phyloP scores from a whole-genome alignment of 192 early-diverging fungal species.

The Radiomyces spectabilis region DNA sequence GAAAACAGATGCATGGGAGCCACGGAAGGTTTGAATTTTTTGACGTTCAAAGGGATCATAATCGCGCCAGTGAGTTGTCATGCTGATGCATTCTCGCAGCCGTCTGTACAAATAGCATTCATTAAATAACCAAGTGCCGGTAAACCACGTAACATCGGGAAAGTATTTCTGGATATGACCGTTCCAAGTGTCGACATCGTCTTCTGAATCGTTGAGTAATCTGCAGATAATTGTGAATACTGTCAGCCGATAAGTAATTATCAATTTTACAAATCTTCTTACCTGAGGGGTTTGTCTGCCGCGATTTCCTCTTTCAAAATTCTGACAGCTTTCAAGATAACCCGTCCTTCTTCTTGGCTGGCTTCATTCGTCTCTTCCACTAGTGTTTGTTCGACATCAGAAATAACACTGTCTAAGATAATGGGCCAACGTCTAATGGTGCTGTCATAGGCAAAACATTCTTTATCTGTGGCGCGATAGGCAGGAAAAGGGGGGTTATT shows the following conservation, averaged over 20 bases:
- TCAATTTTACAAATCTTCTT: not conserved
- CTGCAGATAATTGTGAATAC: conserved; percentile 17
- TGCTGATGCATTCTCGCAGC: conserved; percentile 51
- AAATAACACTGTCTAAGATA: conserved; percentile 75
- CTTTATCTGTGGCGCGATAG: conserved; percentile 49
- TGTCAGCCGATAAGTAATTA: not conserved
- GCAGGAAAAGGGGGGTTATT: conserved; percentile 55
- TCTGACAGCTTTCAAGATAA: conserved; percentile 55
- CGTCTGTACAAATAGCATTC: conserved; percentile 84
- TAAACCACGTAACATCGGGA: conserved; percentile 58
- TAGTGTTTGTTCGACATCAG: conserved; percentile 57
- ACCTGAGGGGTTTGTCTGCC: conserved; percentile 48
- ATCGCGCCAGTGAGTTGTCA: conserved; percentile 48
- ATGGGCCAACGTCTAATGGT: conserved; percentile 71
- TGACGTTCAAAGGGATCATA: conserved; percentile 70
- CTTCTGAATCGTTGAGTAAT: conserved; percentile 41
- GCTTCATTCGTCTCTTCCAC: conserved; percentile 10
- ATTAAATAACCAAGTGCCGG: conserved; percentile 70
- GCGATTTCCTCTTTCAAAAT: conserved; percentile 71
- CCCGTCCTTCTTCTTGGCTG: conserved; percentile 56
- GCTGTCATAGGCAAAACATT: conserved; percentile 73
- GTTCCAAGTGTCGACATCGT: conserved; percentile 66
- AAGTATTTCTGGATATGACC: conserved; percentile 45
- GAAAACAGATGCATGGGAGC: conserved; percentile 56
- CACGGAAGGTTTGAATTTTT: conserved; percentile 62